These are phyloP conservation scores for Penicillium crustosum DNA, from an alignment of 2,329 filamentous ascomycete genomes.

Conservation along the genomic window DNA sequence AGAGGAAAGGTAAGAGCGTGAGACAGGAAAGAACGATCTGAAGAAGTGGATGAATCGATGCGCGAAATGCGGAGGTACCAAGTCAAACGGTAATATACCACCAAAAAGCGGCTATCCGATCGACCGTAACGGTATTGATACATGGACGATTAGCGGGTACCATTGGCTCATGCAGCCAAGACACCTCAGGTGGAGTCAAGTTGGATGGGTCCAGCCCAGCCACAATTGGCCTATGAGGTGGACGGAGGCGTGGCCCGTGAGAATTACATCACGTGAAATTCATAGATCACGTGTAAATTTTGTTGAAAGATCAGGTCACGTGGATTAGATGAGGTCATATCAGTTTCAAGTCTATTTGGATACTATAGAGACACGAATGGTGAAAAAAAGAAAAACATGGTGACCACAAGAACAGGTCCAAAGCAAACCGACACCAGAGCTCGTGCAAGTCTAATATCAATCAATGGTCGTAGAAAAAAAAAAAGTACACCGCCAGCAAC, in stretches of 20 bases:
- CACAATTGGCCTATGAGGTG: constrained; percentile 15
- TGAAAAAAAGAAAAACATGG: constrained; percentile 6
- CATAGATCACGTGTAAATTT: neutral
- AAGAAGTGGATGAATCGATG: constrained; percentile 25
- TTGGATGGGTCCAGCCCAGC: neutral
- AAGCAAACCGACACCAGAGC: constrained; percentile 28
- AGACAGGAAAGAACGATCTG: constrained; percentile 17
- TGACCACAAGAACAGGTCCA: constrained; percentile 11
- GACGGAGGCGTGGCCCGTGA: neutral
- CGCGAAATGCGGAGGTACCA: constrained; percentile 27
- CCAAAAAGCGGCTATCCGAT: constrained; percentile 11
- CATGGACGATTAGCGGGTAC: neutral
- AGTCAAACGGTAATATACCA: constrained; percentile 15
- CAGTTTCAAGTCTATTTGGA: constrained; percentile 23
- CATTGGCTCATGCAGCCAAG: constrained; percentile 6
- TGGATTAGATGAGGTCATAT: neutral
- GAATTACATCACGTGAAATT: constrained; percentile 6
- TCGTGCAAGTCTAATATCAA: constrained; percentile 29
- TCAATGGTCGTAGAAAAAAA: constrained; percentile 21
- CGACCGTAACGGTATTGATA: constrained; percentile 17
- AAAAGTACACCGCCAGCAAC: constrained; percentile 17
- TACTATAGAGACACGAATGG: constrained; percentile 23
- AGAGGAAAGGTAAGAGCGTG: constrained; percentile 18
- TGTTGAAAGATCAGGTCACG: neutral
- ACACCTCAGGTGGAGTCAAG: neutral